Conservation (phyloP, 2,329 filamentous ascomycete genomes). For the Cladosporium austrohemisphaericum region DNA sequence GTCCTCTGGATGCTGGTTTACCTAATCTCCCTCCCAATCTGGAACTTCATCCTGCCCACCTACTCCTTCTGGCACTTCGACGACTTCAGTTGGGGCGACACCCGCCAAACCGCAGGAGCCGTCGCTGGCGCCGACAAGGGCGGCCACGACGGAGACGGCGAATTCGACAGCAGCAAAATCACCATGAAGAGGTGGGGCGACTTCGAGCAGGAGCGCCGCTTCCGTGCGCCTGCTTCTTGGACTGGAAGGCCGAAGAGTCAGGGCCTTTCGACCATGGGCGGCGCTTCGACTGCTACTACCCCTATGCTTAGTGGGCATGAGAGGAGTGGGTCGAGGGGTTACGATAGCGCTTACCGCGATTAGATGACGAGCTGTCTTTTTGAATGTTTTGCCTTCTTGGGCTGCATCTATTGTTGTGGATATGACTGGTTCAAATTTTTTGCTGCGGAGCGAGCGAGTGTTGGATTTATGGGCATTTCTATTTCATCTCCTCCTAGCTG, state of each 20-base stretch:
- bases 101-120: conserved; percentile 88
- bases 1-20: conserved; percentile 98
- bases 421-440: too few species aligned
- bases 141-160: conserved; percentile 67
- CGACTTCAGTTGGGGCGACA: conserved; percentile 99
- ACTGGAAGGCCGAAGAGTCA: conserved; percentile 13
- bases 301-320: conserved; percentile 7
- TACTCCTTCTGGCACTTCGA: conserved; percentile 99
- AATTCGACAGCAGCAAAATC: conserved; percentile 98
- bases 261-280: conserved; percentile 9
- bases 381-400: background rate
- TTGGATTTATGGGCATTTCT: too few species aligned
- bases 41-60: conserved; percentile 92
- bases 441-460: too few species aligned
- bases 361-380: too few species aligned
- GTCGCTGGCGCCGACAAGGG: conserved; percentile 74
- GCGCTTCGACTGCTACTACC: background rate
- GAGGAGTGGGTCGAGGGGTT: conserved; percentile 7
- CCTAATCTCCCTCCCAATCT: conserved; percentile 84
- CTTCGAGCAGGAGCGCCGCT: conserved; percentile 66
- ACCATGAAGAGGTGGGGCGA: conserved; percentile 99
- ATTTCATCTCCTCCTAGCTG: too few species aligned
- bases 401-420: background rate
- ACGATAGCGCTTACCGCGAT: background rate
- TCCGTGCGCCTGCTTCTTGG: conserved; percentile 19